Percentiles rank a stretch among this genome's conserved stretches.
Conservation (phyloP, 805 yeast species). For the Nematodospora valgi region DNA sequence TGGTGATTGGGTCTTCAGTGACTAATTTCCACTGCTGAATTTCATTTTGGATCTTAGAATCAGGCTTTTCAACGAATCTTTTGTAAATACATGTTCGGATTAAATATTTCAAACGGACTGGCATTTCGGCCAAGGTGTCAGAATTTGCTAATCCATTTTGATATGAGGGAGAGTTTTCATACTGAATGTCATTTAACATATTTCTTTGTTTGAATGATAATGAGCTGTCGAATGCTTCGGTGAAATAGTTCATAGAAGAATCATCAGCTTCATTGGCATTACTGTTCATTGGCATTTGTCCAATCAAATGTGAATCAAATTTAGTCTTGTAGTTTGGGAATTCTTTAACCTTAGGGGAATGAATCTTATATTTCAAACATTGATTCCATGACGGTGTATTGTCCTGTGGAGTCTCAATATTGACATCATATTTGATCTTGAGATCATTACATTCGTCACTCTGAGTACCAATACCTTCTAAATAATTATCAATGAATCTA, state of each 20-base stretch:
- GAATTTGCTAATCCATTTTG: constrained; percentile 21
- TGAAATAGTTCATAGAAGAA: constrained; percentile 1
- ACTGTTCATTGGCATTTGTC: constrained; percentile 8
- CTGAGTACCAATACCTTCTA: constrained; percentile 16
- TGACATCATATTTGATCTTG: constrained; percentile 15
- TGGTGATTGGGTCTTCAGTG: constrained; percentile 56
- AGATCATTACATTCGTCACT: constrained; percentile 7
- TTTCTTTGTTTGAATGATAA: constrained; percentile 6
- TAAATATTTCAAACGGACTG: constrained; percentile 50
- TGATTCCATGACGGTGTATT: constrained; percentile 49
- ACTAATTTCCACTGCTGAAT: constrained; percentile 51
- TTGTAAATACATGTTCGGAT: constrained; percentile 59
- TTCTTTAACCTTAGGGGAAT: constrained; percentile 47
- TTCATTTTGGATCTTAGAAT: constrained; percentile 6
- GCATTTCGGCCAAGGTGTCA: constrained; percentile 42
- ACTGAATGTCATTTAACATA: constrained; percentile 22
- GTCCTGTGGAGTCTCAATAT: constrained; percentile 40
- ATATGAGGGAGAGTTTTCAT: constrained; percentile 25
- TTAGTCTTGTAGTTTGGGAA: constrained; percentile 44
- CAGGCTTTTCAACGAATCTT: constrained; percentile 33
- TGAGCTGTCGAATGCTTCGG: constrained; percentile 1
- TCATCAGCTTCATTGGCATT: constrained; percentile 2
- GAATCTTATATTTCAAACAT: constrained; percentile 43
- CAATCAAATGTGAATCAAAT: constrained; percentile 26
- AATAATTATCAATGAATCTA: constrained; percentile 50